Conservation (phyloP, 257 asterid species). For the Rehmannia glutinosa region DNA sequence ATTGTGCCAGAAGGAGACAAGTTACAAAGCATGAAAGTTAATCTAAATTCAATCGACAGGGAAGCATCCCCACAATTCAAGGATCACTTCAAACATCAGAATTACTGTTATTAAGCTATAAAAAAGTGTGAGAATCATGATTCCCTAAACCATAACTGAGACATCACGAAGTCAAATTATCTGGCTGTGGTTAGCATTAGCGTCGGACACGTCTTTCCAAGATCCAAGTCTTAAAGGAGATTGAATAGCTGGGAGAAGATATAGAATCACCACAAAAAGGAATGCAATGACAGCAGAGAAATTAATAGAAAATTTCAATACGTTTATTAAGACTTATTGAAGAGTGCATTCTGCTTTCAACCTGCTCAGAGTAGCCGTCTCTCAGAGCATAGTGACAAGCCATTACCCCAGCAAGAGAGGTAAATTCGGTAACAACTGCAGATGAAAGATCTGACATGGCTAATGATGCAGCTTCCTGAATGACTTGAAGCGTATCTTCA, state of each 20-base stretch:
- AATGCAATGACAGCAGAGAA: slow-evolving; percentile 1
- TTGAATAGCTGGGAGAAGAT: background rate
- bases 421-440: slow-evolving; percentile 89
- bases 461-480: slow-evolving; percentile 70
- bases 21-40: background rate
- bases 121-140: no score
- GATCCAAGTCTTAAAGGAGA: background rate
- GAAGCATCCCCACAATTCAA: background rate
- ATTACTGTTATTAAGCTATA: background rate
- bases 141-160: background rate
- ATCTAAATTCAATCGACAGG: background rate
- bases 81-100: background rate
- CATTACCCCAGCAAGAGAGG: slow-evolving; percentile 92
- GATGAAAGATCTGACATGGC: slow-evolving; percentile 95
- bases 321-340: background rate
- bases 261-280: background rate
- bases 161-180: background rate
- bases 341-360: slow-evolving; percentile 16
- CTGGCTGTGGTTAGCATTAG: background rate
- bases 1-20: slow-evolving; percentile 1
- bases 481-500: slow-evolving; percentile 50
- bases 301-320: background rate
- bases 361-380: slow-evolving; percentile 91
- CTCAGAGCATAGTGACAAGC: slow-evolving; percentile 92
- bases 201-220: slow-evolving; percentile 2